A percentile compares a stretch with the other conserved stretches of the same genome.
These are phyloP conservation scores for Botryotinia narcissicola DNA, from an alignment of 2,329 filamentous ascomycete species.

Conservation along the genomic window DNA sequence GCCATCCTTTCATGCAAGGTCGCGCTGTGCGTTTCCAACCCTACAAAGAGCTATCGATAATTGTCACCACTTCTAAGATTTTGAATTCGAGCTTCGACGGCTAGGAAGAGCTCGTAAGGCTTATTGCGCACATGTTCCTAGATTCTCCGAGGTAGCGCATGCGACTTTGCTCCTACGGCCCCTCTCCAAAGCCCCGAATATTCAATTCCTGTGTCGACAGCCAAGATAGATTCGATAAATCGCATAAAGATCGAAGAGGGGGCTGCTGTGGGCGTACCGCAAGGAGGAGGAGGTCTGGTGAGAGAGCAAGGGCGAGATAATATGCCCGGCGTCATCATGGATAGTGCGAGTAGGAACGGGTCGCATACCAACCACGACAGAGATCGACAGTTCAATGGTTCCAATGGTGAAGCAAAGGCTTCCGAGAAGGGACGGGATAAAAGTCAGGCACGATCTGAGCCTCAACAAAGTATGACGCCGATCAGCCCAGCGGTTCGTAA, in stretches of 20 bases:
- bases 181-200: slow-evolving; percentile 18
- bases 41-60: slow-evolving; percentile 24
- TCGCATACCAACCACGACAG: slow-evolving; percentile 56
- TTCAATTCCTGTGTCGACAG: slow-evolving; percentile 27
- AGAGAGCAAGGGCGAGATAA: slow-evolving; percentile 31
- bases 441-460: slow-evolving; percentile 33
- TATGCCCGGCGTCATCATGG: slow-evolving; percentile 58
- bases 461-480: slow-evolving; percentile 34
- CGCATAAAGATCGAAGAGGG: slow-evolving; percentile 31
- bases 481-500: slow-evolving; percentile 33
- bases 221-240: slow-evolving; percentile 40
- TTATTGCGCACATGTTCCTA: slow-evolving; percentile 35
- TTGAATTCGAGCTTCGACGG: slow-evolving; percentile 1
- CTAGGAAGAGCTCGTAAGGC: slow-evolving; percentile 8
- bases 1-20: slow-evolving; percentile 34
- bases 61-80: slow-evolving; percentile 14
- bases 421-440: slow-evolving; percentile 41
- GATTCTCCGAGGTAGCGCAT: slow-evolving; percentile 34
- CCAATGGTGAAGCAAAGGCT: slow-evolving; percentile 42
- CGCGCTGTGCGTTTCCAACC: slow-evolving; percentile 34
- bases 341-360: slow-evolving; percentile 53
- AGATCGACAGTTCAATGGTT: slow-evolving; percentile 46
- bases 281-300: slow-evolving; percentile 32
- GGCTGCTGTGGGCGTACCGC: slow-evolving; percentile 32
- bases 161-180: slow-evolving; percentile 32